Evolutionary conservation across 345 rosid species (phyloP).

Genomic region (Heritiera fomes): DNA sequence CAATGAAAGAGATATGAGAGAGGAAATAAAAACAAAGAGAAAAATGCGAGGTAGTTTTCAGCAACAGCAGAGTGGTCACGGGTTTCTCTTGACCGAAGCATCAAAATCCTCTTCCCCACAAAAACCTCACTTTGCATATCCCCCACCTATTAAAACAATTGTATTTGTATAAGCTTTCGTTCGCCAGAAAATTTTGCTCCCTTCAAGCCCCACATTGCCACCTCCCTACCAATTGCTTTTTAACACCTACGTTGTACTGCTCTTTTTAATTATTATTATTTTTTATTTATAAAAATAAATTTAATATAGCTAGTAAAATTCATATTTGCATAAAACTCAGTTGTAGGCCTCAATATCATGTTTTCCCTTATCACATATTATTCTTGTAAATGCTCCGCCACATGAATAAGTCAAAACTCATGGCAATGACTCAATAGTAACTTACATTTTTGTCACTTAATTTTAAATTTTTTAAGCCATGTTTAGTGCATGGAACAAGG

Average conservation of each 20-base stretch:
- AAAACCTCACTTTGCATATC: neutral
- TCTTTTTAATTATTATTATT: neutral
- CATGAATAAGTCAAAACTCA: no score
- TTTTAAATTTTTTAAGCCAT: no score
- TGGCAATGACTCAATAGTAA: no score
- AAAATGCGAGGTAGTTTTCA: constrained; percentile 28
- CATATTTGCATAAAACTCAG: no score
- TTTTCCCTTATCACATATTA: no score
- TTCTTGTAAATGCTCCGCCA: no score
- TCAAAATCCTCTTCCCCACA: constrained; percentile 25
- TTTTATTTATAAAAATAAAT: no score
- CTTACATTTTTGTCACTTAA: no score
- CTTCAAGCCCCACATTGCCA: constrained; percentile 27
- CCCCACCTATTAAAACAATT: constrained; percentile 3
- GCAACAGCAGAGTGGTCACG: constrained; percentile 49
- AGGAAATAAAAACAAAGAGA: constrained; percentile 15
- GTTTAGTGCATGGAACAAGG: no score
- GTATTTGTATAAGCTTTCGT: neutral
- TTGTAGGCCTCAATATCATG: no score
- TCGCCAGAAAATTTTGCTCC: constrained; percentile 5
- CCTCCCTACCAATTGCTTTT: constrained; percentile 32
- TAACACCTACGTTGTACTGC: neutral
- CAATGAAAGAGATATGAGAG: constrained; percentile 19
- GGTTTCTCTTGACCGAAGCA: constrained; percentile 52
- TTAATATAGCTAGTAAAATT: no score